Base-by-base conservation (phyloP, 164 flowering plant species). In the Stephania japonica region DNA sequence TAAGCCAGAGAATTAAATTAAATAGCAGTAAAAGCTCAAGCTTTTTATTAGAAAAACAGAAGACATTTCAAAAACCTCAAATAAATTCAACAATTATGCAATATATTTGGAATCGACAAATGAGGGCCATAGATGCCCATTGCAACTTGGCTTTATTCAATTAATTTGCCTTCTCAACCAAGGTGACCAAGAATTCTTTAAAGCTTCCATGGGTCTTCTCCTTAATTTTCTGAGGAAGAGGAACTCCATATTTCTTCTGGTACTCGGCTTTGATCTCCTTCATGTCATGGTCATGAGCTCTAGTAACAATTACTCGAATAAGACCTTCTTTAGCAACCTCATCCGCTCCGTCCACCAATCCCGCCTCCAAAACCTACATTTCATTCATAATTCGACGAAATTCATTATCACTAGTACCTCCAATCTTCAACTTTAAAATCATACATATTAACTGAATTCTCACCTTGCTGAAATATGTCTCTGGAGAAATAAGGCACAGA, bases 181-280 rank as follows among this genome's bases (percentile, higher is more conserved):
- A 80, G 19, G 89, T 71, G 42, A 90, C 85, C 87, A 93, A 75
- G 81, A 91, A 85, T 24, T 90, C 90, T 81, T 82, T 90, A 71
- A 83, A 91, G 83, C 83, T 88, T 38, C 97, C 98, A 42, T 77
- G 73, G 63, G 85, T 80, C 7, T 61, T 78, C 3, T 81, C 85
- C 42, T 80, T 86, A 42, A 93, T 85, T 77, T 83, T 88, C 68
- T 80, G n/a, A 6, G 81, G 32, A 32, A 91, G 73, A 42, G 85
- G 43, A 72, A 81, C 83, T 41, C 90, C 90, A 76, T 76, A 79
- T 16, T 49, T 65, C 16, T 77, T 77, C 5, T 77, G 38, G 77
- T 77, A 93, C 68, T 82, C 89, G 63, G 84, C 92, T 61, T 77
- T 77, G 70, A 91, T 89, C 75, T 79, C 83, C 77, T 82, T 86